Evolutionary conservation across 176 grass and related monocot species (phyloP).

Genomic region (Avena sativa): DNA sequence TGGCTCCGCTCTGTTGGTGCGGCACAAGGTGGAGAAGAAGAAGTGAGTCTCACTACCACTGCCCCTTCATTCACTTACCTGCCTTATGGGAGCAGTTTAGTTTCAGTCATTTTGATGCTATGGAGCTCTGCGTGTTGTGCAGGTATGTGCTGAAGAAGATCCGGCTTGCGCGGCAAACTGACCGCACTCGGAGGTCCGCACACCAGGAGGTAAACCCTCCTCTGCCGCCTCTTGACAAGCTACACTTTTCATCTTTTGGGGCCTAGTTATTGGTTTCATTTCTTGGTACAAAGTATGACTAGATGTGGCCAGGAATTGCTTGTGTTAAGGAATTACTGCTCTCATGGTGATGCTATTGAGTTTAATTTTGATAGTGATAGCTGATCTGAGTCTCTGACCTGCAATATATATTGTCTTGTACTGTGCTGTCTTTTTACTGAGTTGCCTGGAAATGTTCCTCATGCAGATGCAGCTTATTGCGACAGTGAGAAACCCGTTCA

Average conservation of each 20-base stretch:
- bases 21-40: conserved; percentile 95
- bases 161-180: conserved; percentile 79
- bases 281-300: conserved; percentile 19
- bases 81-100: not conserved
- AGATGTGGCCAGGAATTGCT: not conserved
- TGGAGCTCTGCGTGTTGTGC: conserved; percentile 1
- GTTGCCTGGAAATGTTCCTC: conserved; percentile 33
- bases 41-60: conserved; percentile 58
- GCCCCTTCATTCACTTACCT: not conserved
- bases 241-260: conserved; percentile 7
- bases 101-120: conserved; percentile 36
- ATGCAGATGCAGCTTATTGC: conserved; percentile 96
- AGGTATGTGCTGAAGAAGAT: conserved; percentile 99
- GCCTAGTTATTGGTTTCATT: not conserved
- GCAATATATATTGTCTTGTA: conserved; percentile 21
- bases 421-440: conserved; percentile 24
- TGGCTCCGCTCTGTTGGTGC: conserved; percentile 91
- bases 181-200: conserved; percentile 84
- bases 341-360: conserved; percentile 18
- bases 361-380: conserved; percentile 34
- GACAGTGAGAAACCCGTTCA: conserved; percentile 90
- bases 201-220: conserved; percentile 78
- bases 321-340: not conserved
- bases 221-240: conserved; percentile 28
- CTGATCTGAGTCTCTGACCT: not conserved